Evolutionary conservation across 176 grass and related monocot genomes (phyloP).

Genomic region (Tillandsia leiboldiana): DNA sequence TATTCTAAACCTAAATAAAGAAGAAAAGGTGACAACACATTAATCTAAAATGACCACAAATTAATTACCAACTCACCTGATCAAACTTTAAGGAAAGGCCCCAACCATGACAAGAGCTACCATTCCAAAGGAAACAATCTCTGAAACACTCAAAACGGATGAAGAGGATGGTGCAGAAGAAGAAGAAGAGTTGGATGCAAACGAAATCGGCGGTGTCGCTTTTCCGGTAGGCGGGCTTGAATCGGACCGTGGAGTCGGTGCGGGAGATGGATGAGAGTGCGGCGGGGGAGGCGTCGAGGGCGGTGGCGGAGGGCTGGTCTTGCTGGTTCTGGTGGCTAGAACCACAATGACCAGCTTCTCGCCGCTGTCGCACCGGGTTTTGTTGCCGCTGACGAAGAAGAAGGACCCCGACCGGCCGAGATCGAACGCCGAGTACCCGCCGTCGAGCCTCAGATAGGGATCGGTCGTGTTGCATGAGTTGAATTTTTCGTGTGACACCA

Average conservation of each 20-base stretch:
- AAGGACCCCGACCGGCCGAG: conserved; percentile 31
- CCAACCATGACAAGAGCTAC: background rate
- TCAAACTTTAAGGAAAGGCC: background rate
- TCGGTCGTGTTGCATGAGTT: conserved; percentile 50
- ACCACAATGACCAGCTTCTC: conserved; percentile 50
- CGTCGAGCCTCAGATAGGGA: conserved; percentile 26
- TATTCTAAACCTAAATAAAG: too few species aligned
- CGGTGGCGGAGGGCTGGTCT: background rate
- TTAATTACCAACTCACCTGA: background rate
- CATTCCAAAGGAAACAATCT: background rate
- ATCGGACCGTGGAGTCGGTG: background rate
- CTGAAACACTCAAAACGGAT: background rate
- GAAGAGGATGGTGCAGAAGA: background rate
- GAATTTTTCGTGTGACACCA: conserved; percentile 50
- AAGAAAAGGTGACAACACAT: too few species aligned
- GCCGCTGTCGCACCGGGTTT: conserved; percentile 26
- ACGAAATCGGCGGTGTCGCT: background rate
- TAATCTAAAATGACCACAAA: background rate
- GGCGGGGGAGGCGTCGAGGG: background rate
- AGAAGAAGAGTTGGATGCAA: background rate
- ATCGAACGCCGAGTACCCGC: conserved; percentile 37
- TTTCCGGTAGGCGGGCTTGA: background rate
- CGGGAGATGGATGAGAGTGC: conserved; percentile 11
- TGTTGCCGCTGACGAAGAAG: conserved; percentile 71
- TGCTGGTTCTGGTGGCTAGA: conserved; percentile 34